phyloP scores from a whole-genome alignment of 75 land plant genomes.

The Sequoia sempervirens region DNA sequence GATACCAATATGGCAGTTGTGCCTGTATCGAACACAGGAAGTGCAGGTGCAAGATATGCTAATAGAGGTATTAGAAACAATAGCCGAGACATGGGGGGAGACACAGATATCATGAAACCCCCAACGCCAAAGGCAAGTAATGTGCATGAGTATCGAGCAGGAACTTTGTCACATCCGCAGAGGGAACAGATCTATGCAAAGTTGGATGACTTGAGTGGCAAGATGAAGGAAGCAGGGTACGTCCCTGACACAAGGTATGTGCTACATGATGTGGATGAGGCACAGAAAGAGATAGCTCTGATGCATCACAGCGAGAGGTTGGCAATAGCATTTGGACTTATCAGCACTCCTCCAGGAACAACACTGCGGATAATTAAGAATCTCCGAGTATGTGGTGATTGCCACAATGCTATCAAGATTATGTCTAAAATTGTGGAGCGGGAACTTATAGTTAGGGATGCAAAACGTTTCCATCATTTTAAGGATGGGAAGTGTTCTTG shows the following conservation, averaged over 20 bases:
- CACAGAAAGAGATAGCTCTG: constrained; percentile 10
- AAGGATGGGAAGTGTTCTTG: constrained; percentile 9
- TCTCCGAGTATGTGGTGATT: constrained; percentile 9
- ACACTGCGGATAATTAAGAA: constrained; percentile 5
- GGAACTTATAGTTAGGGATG: constrained; percentile 7
- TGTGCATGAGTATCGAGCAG: constrained; percentile 43
- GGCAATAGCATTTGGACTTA: constrained; percentile 9
- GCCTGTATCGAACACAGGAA: neutral
- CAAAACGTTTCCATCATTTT: constrained; percentile 12
- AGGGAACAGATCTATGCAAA: constrained; percentile 33
- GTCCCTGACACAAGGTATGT: constrained; percentile 25
- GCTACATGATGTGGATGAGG: constrained; percentile 8
- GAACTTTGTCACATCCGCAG: constrained; percentile 48
- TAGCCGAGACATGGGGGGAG: neutral
- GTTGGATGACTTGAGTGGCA: constrained; percentile 36
- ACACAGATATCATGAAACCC: neutral
- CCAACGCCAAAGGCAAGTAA: constrained; percentile 7
- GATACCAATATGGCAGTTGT: neutral
- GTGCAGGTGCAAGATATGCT: neutral
- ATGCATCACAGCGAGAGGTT: constrained; percentile 12
- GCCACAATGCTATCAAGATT: constrained; percentile 8
- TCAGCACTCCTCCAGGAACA: constrained; percentile 9
- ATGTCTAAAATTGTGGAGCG: constrained; percentile 2
- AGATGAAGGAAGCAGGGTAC: constrained; percentile 42
- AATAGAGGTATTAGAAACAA: neutral